Percentiles rank a stretch among this genome's conserved stretches.
Evolutionary conservation across 2,329 filamentous ascomycete genomes (phyloP).

Genomic region (Paraconiothyrium sp.): DNA sequence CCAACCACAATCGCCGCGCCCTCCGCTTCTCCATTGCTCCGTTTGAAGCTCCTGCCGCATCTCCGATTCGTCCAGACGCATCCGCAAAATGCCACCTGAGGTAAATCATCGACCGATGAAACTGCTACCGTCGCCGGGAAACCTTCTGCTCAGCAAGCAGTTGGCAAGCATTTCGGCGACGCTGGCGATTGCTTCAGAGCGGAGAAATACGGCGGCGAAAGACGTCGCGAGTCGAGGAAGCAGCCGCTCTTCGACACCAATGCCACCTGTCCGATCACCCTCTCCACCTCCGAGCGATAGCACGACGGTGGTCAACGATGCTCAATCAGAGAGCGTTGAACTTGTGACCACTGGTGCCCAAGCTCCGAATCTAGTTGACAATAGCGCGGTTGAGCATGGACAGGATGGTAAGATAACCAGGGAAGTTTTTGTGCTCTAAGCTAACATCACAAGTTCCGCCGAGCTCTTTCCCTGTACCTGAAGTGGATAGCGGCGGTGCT

Average conservation of each 20-base stretch:
- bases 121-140: slow-evolving; percentile 4
- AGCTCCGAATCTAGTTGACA: not conserved
- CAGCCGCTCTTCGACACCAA: slow-evolving; percentile 4
- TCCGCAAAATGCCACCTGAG: slow-evolving; percentile 6
- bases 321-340: not conserved
- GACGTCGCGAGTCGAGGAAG: slow-evolving; percentile 2
- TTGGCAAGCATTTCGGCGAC: slow-evolving; percentile 30
- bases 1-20: not conserved
- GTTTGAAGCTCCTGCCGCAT: not conserved
- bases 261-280: not conserved
- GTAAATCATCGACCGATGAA: slow-evolving; percentile 9
- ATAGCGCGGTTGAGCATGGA: not conserved
- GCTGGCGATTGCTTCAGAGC: slow-evolving; percentile 25
- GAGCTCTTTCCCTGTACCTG: not conserved
- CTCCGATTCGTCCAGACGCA: not conserved
- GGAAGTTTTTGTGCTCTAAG: not conserved
- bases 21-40: not conserved
- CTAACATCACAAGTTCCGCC: not conserved
- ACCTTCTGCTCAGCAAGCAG: slow-evolving; percentile 21
- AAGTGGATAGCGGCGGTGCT: not conserved
- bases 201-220: slow-evolving; percentile 23
- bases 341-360: not conserved
- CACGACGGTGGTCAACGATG: too few species aligned
- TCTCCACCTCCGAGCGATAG: not conserved
- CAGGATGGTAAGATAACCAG: not conserved